These are phyloP conservation scores for Kodamaea plutei DNA, from an alignment of 1,139 yeast species.

Conservation along the genomic window DNA sequence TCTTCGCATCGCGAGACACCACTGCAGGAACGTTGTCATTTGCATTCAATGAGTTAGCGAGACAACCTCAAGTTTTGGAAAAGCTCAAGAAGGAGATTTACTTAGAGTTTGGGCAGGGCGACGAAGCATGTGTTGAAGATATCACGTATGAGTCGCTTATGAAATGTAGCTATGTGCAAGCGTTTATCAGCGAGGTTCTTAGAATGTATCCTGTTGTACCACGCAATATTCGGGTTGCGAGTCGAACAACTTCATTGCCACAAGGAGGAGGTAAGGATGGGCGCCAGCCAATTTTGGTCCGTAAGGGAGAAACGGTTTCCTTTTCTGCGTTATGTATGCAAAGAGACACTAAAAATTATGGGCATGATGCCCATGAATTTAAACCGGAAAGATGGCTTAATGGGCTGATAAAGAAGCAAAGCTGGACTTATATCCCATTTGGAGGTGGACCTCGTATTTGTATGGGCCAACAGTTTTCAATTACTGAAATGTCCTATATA, in stretches of 20 bases:
- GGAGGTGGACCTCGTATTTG: conserved; percentile 62
- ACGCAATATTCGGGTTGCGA: conserved; percentile 42
- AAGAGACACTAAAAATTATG: conserved; percentile 41
- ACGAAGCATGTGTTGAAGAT: conserved; percentile 22
- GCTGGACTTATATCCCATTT: conserved; percentile 53
- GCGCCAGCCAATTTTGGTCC: conserved; percentile 37
- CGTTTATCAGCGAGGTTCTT: conserved; percentile 46
- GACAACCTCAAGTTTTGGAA: conserved; percentile 32
- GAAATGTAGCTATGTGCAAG: conserved; percentile 43
- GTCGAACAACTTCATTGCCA: conserved; percentile 45
- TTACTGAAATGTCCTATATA: conserved; percentile 50
- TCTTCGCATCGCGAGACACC: conserved; percentile 45
- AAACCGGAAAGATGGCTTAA: conserved; percentile 51
- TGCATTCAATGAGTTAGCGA: conserved; percentile 36
- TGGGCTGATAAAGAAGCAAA: conserved; percentile 28
- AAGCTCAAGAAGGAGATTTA: conserved; percentile 31
- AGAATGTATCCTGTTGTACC: conserved; percentile 57
- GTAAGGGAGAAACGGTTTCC: conserved; percentile 42
- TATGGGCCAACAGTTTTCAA: conserved; percentile 56
- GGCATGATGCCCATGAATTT: conserved; percentile 44
- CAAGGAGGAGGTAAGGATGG: conserved; percentile 50
- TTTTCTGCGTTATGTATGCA: conserved; percentile 47
- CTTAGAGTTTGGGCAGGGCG: conserved; percentile 33
- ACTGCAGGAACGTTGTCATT: conserved; percentile 44
- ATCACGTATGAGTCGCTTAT: conserved; percentile 49